Conservation (phyloP, 2,329 filamentous ascomycete genomes). For the Orbilia ellipsospora region DNA sequence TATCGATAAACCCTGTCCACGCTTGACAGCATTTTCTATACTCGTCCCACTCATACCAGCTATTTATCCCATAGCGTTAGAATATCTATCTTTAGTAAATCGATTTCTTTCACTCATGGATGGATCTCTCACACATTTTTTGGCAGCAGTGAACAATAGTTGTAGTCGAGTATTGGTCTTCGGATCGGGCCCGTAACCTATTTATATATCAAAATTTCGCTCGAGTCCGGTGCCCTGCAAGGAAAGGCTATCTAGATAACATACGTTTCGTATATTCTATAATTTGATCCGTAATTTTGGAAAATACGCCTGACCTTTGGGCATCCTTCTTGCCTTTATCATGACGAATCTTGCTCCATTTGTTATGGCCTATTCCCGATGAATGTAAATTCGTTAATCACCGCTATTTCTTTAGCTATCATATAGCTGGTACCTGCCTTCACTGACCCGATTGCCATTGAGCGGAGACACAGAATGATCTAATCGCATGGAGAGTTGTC, state of each 20-base stretch:
- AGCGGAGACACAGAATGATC: constrained; percentile 31
- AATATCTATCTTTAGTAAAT: too few species aligned
- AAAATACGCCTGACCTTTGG: constrained; percentile 78
- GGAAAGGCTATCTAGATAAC: neutral
- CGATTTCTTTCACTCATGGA: neutral
- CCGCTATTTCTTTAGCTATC: constrained; percentile 59
- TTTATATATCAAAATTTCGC: neutral
- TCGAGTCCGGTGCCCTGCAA: neutral
- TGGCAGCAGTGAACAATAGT: constrained; percentile 35
- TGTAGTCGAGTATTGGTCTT: constrained; percentile 45
- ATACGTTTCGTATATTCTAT: constrained; percentile 62
- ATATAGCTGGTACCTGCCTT: constrained; percentile 32
- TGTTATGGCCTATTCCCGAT: constrained; percentile 75
- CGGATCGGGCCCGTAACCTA: constrained; percentile 50
- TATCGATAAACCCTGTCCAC: constrained; percentile 84
- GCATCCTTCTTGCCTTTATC: constrained; percentile 89
- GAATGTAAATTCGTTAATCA: constrained; percentile 59
- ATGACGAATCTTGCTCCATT: constrained; percentile 96
- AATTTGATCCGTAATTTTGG: constrained; percentile 76
- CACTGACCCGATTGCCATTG: constrained; percentile 53
- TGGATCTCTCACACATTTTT: constrained; percentile 49
- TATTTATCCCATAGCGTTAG: constrained; percentile 56
- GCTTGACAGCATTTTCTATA: constrained; percentile 86
- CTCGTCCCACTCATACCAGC: constrained; percentile 82
- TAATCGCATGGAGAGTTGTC: neutral